Evolutionary conservation across 2,329 filamentous ascomycete species (phyloP).

Genomic region (Aspergillus persii): DNA sequence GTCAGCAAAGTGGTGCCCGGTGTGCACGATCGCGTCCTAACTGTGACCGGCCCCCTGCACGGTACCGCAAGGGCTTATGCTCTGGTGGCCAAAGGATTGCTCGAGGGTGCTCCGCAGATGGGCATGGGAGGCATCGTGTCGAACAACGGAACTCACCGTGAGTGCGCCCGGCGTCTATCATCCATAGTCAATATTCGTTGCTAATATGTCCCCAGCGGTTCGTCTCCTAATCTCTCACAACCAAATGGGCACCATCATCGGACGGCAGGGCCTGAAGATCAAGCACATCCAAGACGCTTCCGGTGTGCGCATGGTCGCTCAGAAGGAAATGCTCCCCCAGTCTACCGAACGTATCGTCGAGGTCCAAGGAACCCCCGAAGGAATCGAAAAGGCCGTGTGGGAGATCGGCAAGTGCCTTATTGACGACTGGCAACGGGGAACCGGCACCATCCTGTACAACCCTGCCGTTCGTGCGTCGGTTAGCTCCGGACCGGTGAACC

Average conservation of each 20-base stretch:
- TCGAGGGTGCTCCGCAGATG: constrained; percentile 91
- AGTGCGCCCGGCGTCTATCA: constrained; percentile 40
- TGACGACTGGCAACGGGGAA: constrained; percentile 96
- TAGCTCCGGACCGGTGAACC: constrained; percentile 54
- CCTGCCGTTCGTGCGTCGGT: constrained; percentile 84
- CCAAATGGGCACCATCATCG: constrained; percentile 99
- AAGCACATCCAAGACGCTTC: constrained; percentile 98
- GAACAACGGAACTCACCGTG: constrained; percentile 92
- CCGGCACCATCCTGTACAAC: constrained; percentile 96
- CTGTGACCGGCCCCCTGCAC: constrained; percentile 86
- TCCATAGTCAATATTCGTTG: no score
- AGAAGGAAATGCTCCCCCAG: constrained; percentile 99
- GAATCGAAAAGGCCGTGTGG: constrained; percentile 95
- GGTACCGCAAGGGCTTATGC: constrained; percentile 89
- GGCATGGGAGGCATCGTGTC: constrained; percentile 91
- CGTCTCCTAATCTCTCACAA: constrained; percentile 99
- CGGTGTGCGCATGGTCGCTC: constrained; percentile 96
- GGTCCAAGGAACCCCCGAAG: constrained; percentile 89
- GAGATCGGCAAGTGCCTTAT: constrained; percentile 98
- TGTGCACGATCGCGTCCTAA: constrained; percentile 94
- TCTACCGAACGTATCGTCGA: constrained; percentile 98
- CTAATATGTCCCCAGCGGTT: constrained; percentile 63
- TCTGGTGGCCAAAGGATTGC: constrained; percentile 83
- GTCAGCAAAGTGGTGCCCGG: constrained; percentile 98
- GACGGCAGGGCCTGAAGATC: constrained; percentile 93